These are phyloP conservation scores for Trichoderma erinaceum DNA, from an alignment of 495 filamentous ascomycete species.

Conservation along the genomic window DNA sequence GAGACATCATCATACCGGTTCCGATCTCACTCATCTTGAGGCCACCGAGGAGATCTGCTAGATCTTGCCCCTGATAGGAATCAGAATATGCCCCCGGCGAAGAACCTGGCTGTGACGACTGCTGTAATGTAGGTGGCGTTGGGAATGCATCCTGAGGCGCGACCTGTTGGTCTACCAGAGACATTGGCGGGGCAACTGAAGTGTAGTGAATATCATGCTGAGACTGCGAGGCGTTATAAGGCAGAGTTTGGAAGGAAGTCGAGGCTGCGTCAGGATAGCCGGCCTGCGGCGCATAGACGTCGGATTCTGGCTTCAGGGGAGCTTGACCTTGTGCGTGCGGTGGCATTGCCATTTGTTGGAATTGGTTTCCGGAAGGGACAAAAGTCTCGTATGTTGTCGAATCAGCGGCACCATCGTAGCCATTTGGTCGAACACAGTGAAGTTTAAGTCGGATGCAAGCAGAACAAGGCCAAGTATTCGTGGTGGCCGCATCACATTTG, in stretches of 20 bases:
- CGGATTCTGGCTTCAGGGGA: slow-evolving; percentile 16
- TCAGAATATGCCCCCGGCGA: slow-evolving; percentile 53
- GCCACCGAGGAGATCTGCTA: slow-evolving; percentile 77
- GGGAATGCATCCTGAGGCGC: slow-evolving; percentile 43
- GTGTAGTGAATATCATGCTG: slow-evolving; percentile 46
- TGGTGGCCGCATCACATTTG: slow-evolving; percentile 96
- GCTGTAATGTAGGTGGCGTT: slow-evolving; percentile 43
- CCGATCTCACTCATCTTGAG: slow-evolving; percentile 83
- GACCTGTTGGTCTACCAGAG: slow-evolving; percentile 47
- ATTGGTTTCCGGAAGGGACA: slow-evolving; percentile 36
- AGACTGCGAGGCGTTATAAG: slow-evolving; percentile 39
- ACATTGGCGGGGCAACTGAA: slow-evolving; percentile 38
- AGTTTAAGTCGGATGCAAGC: slow-evolving; percentile 89
- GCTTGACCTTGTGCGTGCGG: slow-evolving; percentile 30
- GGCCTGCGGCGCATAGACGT: slow-evolving; percentile 34
- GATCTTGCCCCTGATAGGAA: slow-evolving; percentile 60
- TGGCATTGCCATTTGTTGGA: slow-evolving; percentile 26
- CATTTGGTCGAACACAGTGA: slow-evolving; percentile 85
- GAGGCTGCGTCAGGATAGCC: slow-evolving; percentile 34
- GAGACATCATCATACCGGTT: slow-evolving; percentile 57
- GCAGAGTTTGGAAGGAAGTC: slow-evolving; percentile 39
- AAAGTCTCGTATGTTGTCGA: slow-evolving; percentile 42
- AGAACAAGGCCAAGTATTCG: slow-evolving; percentile 96
- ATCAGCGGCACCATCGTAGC: slow-evolving; percentile 69
- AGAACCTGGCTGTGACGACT: slow-evolving; percentile 38